Evolutionary conservation across 805 yeast species (phyloP), one percentile per base, ranked within the genome.

Genomic region (Scheffersomyces ergatensis): DNA sequence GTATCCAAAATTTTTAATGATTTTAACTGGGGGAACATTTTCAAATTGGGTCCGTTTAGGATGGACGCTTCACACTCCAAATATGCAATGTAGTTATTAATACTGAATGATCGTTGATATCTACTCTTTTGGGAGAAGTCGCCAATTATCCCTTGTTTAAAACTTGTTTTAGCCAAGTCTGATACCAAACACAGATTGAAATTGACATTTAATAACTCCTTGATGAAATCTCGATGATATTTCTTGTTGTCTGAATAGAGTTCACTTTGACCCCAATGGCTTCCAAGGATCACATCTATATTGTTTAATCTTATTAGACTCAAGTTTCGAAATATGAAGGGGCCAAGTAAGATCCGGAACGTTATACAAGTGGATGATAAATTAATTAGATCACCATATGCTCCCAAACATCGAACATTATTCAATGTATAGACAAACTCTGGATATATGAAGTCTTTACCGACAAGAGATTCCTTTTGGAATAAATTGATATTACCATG

Each of bases 241-340:
- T 26, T 38, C 34, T 42, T 46, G 23, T 37, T 40, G 31, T 53
- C 52, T 30, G 62, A 57, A 42, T 46, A 60, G 13, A 37, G 29
- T 29, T 53, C 51, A 29, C 32, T 29, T 45, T 49, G 48, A 3
- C 44, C 23, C 27, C 43, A 46, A 17, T 65, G 63, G 31, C 42
- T 42, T 1, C 51, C 46, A 32, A 63, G 40, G 6, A 60, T 39
- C 3, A 58, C 53, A 44, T 63, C 69, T 2, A 56, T 41, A 37
- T 56, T 60, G 39, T 59, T 61, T 17, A 40, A 31, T 18, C 69
- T 39, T 5, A 62, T 48, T 32, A 63, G 43, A 39, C 68, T 63
- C 5, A 55, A 14, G 14, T 45, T 43, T 6, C 34, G 35, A 37
- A 59, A 62, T 15, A 62, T 16, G 2, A 37, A 18, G 6, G 51